These are phyloP conservation scores for Penicillium aurantiogriseum DNA, from an alignment of 2,329 filamentous ascomycete species.

Conservation along the genomic window DNA sequence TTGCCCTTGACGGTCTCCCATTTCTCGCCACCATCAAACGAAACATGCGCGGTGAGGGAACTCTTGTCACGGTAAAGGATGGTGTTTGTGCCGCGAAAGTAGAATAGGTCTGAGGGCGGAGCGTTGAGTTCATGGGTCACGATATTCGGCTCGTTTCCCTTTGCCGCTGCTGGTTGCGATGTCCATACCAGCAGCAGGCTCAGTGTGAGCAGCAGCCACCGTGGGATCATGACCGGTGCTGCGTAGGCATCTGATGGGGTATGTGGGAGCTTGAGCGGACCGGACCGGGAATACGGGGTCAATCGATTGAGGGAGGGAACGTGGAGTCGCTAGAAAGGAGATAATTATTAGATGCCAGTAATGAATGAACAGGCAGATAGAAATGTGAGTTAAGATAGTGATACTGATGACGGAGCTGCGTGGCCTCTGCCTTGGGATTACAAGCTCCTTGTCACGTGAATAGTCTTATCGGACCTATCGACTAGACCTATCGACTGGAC, in stretches of 20 bases:
- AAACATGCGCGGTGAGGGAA: slow-evolving; percentile 69
- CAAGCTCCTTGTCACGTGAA: slow-evolving; percentile 34
- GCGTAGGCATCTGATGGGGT: slow-evolving; percentile 31
- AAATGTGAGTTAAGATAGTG: neutral
- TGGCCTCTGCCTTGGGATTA: slow-evolving; percentile 23
- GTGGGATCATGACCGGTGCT: slow-evolving; percentile 38
- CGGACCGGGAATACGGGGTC: slow-evolving; percentile 12
- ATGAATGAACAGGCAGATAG: neutral
- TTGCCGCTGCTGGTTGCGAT: slow-evolving; percentile 51
- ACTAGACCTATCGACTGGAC: slow-evolving; percentile 8
- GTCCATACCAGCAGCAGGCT: slow-evolving; percentile 54
- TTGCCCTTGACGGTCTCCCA: slow-evolving; percentile 68
- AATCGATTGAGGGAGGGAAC: slow-evolving; percentile 1
- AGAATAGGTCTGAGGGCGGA: slow-evolving; percentile 69
- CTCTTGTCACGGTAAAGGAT: slow-evolving; percentile 70
- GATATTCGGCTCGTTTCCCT: slow-evolving; percentile 63
- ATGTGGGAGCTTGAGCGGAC: slow-evolving; percentile 14
- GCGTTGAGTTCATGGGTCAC: slow-evolving; percentile 64
- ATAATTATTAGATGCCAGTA: neutral
- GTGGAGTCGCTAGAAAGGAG: neutral
- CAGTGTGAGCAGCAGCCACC: slow-evolving; percentile 48
- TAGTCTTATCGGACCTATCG: slow-evolving; percentile 19
- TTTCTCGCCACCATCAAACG: slow-evolving; percentile 72
- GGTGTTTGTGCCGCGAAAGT: slow-evolving; percentile 86
- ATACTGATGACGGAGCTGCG: slow-evolving; percentile 22